A percentile compares a stretch with the other conserved stretches of the same genome.
These are phyloP conservation scores for Fusarium camptoceras DNA, from an alignment of 2,329 filamentous ascomycete genomes.

Conservation along the genomic window DNA sequence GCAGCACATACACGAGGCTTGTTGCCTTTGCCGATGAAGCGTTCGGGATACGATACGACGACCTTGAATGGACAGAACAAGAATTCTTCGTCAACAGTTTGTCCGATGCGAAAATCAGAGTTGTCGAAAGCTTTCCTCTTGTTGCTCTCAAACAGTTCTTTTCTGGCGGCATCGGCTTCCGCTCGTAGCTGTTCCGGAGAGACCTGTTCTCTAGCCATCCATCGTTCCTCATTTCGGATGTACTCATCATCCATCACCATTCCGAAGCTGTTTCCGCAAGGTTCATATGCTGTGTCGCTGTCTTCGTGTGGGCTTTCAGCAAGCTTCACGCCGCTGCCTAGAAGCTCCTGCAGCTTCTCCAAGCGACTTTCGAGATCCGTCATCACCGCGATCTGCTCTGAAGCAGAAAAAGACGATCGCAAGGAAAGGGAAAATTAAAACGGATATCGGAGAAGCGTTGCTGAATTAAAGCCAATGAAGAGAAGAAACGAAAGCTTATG, in stretches of 20 bases:
- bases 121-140: constrained; percentile 40
- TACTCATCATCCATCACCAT: constrained; percentile 18
- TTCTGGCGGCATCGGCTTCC: constrained; percentile 6
- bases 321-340: constrained; percentile 40
- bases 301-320: constrained; percentile 15
- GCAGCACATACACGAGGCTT: constrained; percentile 57
- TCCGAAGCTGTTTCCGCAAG: neutral
- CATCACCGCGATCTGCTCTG: constrained; percentile 25
- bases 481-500: neutral
- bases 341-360: constrained; percentile 34
- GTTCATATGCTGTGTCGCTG: neutral
- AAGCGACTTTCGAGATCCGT: constrained; percentile 35
- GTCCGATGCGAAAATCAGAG: constrained; percentile 41
- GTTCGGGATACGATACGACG: constrained; percentile 68
- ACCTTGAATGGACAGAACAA: constrained; percentile 64
- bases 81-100: constrained; percentile 43
- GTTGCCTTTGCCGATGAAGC: constrained; percentile 68
- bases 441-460: neutral
- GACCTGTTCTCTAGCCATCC: neutral
- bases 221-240: neutral
- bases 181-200: neutral
- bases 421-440: neutral
- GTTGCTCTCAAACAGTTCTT: constrained; percentile 11
- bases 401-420: neutral
- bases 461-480: neutral